Percentiles rank a stretch among this genome's conserved stretches.
These are phyloP conservation scores for Nitzschia palea DNA, from an alignment of 108 stramenopile genomes.

Conservation along the genomic window DNA sequence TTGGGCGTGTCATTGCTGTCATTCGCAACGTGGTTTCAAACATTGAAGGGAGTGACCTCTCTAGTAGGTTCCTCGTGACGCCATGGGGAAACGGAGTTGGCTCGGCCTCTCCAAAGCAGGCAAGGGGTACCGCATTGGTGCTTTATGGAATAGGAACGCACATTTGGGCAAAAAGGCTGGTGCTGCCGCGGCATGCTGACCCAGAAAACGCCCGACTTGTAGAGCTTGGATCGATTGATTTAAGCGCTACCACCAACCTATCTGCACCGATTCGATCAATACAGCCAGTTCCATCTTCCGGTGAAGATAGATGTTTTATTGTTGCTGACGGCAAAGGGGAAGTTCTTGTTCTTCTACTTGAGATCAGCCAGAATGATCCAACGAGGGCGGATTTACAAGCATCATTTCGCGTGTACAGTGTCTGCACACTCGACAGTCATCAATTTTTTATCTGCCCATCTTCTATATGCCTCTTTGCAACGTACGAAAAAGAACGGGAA, in stretches of 20 bases:
- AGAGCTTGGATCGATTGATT: slow-evolving; percentile 40
- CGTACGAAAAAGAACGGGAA: background rate
- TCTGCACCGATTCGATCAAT: slow-evolving; percentile 37
- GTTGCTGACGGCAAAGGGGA: slow-evolving; percentile 46
- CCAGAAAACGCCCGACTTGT: slow-evolving; percentile 50
- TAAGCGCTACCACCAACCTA: slow-evolving; percentile 3
- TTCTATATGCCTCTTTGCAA: slow-evolving; percentile 14
- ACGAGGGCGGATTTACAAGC: background rate
- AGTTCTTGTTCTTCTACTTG: slow-evolving; percentile 45
- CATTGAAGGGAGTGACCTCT: slow-evolving; percentile 3
- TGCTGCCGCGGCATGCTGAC: slow-evolving; percentile 45
- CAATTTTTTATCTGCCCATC: slow-evolving; percentile 7
- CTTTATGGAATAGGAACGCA: slow-evolving; percentile 44
- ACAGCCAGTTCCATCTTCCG: slow-evolving; percentile 31
- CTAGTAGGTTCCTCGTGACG: slow-evolving; percentile 42
- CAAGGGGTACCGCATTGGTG: slow-evolving; percentile 58
- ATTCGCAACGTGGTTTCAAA: slow-evolving; percentile 39
- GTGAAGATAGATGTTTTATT: slow-evolving; percentile 43
- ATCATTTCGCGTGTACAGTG: slow-evolving; percentile 16
- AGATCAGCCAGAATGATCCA: slow-evolving; percentile 12
- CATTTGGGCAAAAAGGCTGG: slow-evolving; percentile 49
- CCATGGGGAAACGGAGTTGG: slow-evolving; percentile 62
- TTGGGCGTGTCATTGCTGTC: slow-evolving; percentile 66
- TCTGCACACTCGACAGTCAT: slow-evolving; percentile 5
- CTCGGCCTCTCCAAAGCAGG: slow-evolving; percentile 24